These are phyloP conservation scores for Pseudopithomyces maydicus DNA, from an alignment of 2,329 filamentous ascomycete genomes.

Conservation along the genomic window DNA sequence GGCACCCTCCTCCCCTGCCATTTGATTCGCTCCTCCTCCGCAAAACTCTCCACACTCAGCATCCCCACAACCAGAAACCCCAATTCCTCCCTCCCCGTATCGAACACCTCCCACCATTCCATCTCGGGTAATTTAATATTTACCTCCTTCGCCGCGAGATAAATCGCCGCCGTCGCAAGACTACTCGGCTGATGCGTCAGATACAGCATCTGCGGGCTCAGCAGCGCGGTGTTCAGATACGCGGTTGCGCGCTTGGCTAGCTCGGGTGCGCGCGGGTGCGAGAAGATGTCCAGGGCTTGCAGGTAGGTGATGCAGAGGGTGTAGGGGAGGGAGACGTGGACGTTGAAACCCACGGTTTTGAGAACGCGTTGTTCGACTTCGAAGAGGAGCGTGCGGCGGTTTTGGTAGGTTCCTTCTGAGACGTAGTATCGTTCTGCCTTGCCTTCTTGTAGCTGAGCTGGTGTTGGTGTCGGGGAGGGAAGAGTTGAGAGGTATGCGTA, in stretches of 20 bases:
- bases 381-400: slow-evolving; percentile 68
- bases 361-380: slow-evolving; percentile 79
- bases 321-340: slow-evolving; percentile 84
- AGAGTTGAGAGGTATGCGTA: slow-evolving; percentile 79
- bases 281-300: slow-evolving; percentile 78
- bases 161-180: slow-evolving; percentile 86
- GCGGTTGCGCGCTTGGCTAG: slow-evolving; percentile 71
- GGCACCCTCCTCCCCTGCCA: slow-evolving; percentile 59
- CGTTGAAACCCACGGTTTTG: slow-evolving; percentile 77
- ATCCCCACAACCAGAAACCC: slow-evolving; percentile 90
- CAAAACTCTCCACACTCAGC: slow-evolving; percentile 76
- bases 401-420: slow-evolving; percentile 72
- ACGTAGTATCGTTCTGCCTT: slow-evolving; percentile 59
- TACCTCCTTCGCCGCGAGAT: slow-evolving; percentile 80
- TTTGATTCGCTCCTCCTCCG: slow-evolving; percentile 62
- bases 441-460: slow-evolving; percentile 23
- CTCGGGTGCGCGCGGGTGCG: slow-evolving; percentile 48
- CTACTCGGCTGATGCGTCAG: slow-evolving; percentile 88
- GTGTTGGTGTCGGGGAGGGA: slow-evolving; percentile 60
- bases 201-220: slow-evolving; percentile 88
- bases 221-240: slow-evolving; percentile 82
- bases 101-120: slow-evolving; percentile 98
- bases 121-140: slow-evolving; percentile 78
- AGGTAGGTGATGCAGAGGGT: slow-evolving; percentile 89
- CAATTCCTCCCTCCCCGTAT: slow-evolving; percentile 90